Evolutionary conservation across 768 basidiomycete species (phyloP).

Genomic region (Sutorius australiensis): DNA sequence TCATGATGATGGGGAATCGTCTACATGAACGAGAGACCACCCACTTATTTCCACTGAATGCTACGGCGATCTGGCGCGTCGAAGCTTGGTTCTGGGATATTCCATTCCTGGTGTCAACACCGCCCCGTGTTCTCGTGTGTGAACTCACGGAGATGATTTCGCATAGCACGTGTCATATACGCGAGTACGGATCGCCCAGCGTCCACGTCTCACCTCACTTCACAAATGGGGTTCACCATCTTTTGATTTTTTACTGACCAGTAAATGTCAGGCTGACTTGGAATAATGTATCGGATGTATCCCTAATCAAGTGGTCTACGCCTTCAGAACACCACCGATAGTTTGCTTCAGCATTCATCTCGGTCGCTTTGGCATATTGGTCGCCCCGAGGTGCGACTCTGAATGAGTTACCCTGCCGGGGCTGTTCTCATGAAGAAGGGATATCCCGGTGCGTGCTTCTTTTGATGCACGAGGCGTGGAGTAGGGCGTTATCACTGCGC

Average conservation of each 20-base stretch:
- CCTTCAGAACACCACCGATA: neutral
- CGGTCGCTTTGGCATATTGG: neutral
- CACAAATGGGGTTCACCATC: neutral
- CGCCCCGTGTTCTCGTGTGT: neutral
- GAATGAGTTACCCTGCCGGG: neutral
- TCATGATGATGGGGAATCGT: slow-evolving; percentile 11
- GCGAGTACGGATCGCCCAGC: neutral
- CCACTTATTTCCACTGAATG: slow-evolving; percentile 21
- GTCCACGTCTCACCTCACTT: neutral
- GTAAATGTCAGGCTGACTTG: neutral
- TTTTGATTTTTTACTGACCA: neutral
- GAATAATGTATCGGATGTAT: neutral
- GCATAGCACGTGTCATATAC: slow-evolving; percentile 3
- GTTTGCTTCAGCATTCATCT: neutral
- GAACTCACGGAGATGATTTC: slow-evolving; percentile 26
- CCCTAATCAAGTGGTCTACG: neutral
- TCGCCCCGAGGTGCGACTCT: slow-evolving; percentile 1
- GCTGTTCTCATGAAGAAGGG: slow-evolving; percentile 20
- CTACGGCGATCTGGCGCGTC: slow-evolving; percentile 4
- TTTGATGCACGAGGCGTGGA: slow-evolving; percentile 23
- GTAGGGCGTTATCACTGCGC: slow-evolving; percentile 6
- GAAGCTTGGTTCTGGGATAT: neutral
- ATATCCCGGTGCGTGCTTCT: slow-evolving; percentile 24
- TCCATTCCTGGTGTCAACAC: neutral
- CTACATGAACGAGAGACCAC: slow-evolving; percentile 13